Evolutionary conservation across 805 yeast genomes (phyloP), one percentile per base, ranked within the genome.

Genomic region (Nakazawaea pomicola): DNA sequence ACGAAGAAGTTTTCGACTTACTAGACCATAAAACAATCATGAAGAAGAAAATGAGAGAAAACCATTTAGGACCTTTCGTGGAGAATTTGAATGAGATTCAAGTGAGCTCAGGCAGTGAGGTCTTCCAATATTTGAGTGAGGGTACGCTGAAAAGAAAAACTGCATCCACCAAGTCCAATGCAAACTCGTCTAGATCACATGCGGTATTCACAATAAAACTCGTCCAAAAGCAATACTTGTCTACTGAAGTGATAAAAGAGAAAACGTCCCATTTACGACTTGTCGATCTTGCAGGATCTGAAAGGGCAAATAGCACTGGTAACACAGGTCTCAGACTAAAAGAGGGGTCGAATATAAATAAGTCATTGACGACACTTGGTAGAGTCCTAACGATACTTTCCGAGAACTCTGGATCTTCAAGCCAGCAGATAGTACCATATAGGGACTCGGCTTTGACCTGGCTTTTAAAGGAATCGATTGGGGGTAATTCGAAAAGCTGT

Each of bases 221-320:
- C 36, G 68, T 73, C 44, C 91, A 83, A 50, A 79, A 78, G 15
- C 60, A 61, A 33, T 72, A 61, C 47, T 35, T 49, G 39, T 44
- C 52, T 17, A 68, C 73, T 3, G 66, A 64, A 9, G 60, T 73
- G 2, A 58, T 64, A 1, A 70, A 68, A 38, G 74, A 71, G 44
- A 74, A 74, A 49, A 58, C 70, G 1, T 82, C 93, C 2, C 73
- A 74, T 45, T 65, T 87, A 29, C 68, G 83, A 44, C 64, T 86
- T 14, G 91, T 86, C 2, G 95, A 86, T 60, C 61, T 86, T 46
- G 95, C 95, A 0, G 78, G 95, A 0, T 82, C 91, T 1, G 95
- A 86, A 55, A 66, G 91, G 39, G 76, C 81, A 3, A 58, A 65
- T 15, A 70, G 80, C 19, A 76, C 86, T 0, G 81, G 83, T 23